These are phyloP conservation scores for Nicotiana sylvestris DNA, from an alignment of 257 asterid genomes.

Conservation along the genomic window DNA sequence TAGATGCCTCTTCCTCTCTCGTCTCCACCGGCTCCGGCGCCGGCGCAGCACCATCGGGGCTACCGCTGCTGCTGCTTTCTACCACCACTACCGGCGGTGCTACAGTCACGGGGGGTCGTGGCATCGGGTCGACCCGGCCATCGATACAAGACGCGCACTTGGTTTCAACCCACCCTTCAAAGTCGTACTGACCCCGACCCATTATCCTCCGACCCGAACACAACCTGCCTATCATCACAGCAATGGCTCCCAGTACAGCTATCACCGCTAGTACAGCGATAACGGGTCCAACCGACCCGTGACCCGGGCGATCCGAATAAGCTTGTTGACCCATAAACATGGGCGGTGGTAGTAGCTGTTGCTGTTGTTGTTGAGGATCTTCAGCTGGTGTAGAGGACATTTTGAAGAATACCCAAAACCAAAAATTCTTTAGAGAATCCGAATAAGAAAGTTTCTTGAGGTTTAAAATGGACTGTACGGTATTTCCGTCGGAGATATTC, in stretches of 20 bases:
- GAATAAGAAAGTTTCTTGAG: not conserved
- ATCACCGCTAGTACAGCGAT: constrained; percentile 76
- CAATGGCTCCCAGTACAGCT: constrained; percentile 55
- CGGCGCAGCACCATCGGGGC: constrained; percentile 24
- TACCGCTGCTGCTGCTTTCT: constrained; percentile 28
- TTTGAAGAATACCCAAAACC: not conserved
- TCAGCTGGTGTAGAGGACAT: constrained; percentile 39
- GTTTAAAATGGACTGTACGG: not conserved
- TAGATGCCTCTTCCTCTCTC: constrained; percentile 24
- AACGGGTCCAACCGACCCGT: constrained; percentile 79
- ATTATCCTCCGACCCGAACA: constrained; percentile 73
- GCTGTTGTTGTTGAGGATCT: constrained; percentile 36
- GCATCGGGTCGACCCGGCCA: constrained; percentile 55
- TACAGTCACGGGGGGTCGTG: constrained; percentile 33
- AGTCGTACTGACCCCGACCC: constrained; percentile 66
- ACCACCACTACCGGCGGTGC: constrained; percentile 25
- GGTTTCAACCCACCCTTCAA: constrained; percentile 81
- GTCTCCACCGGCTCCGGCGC: constrained; percentile 27
- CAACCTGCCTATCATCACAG: constrained; percentile 77
- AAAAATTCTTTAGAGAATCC: not conserved
- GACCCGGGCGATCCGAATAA: constrained; percentile 43
- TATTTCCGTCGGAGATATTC: not conserved
- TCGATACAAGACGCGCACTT: constrained; percentile 86
- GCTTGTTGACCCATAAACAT: constrained; percentile 48
- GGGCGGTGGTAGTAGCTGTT: constrained; percentile 44